Evolutionary conservation across 2,329 filamentous ascomycete genomes (phyloP), one percentile per base, ranked within the genome.

Genomic region (Aspergillus udagawae): DNA sequence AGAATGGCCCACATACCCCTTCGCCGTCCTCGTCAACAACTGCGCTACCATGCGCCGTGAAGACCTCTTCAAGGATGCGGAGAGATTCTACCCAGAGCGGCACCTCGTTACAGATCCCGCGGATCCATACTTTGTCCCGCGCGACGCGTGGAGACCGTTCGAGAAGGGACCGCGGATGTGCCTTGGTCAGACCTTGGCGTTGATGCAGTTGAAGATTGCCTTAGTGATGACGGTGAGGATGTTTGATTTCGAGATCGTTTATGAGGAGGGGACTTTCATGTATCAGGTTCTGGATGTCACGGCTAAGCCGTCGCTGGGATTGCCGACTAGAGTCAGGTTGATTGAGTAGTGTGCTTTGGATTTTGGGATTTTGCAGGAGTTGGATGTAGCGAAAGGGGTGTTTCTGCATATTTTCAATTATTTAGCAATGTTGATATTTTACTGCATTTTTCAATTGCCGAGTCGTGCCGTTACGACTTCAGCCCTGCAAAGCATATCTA

Each of bases 111-210:
- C 55, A 64, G 65, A 60, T 66, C 64, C 60, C 62, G 56, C 54
- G 53, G 52, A 66, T 58, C 52, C 65, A 32, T 57, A 62, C n/a
- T 60, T 62, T 51, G 60, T 61, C 41, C 53, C 58, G 1, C 73
- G 73, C 14, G 72, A 74, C 27, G 79, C 79, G 0, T 82, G 75
- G 73, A 70, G 80, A 12, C 73, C 78, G 0, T 83, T 83, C 60
- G 78, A 79, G 56, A 74, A 77, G 52, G 80, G 80, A 0, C 72
- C 73, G 0, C 68, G 80, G 4, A 76, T 75, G 29, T 83, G 81
- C 60, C 72, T 83, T 9, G 81, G 81, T 1, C 78, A 81, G 60
- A 73, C 76, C 12, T 65, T 82, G 20, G 79, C 79, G 0, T 70
- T 80, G 62, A 68, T 81, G 27, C 77, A 81, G 60, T 51, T 71